A percentile compares a stretch with the other conserved stretches of the same genome.
Conservation (phyloP, 2,329 filamentous ascomycete species). For the Scedosporium boydii region DNA sequence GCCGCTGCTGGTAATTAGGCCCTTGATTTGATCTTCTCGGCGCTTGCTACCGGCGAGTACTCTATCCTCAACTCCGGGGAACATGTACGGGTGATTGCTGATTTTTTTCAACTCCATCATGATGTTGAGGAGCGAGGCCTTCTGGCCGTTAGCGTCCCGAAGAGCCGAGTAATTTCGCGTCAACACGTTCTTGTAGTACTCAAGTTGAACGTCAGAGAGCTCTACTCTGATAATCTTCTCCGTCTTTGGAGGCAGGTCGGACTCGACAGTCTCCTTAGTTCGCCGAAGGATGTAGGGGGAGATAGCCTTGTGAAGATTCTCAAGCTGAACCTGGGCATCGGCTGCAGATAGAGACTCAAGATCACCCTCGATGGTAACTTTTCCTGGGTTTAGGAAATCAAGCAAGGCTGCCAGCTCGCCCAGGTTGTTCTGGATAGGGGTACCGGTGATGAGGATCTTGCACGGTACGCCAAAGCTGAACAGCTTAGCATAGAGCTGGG, state of each 20-base stretch:
- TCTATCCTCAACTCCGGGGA: constrained; percentile 83
- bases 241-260: constrained; percentile 89
- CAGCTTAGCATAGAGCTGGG: constrained; percentile 80
- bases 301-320: constrained; percentile 75
- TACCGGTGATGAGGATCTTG: constrained; percentile 89
- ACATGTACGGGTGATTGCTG: constrained; percentile 98
- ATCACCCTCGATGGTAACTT: constrained; percentile 83
- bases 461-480: constrained; percentile 80
- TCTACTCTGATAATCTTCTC: constrained; percentile 99
- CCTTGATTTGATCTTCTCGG: constrained; percentile 84
- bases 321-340: constrained; percentile 78
- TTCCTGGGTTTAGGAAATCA: constrained; percentile 95
- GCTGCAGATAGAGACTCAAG: constrained; percentile 70
- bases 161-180: constrained; percentile 93
- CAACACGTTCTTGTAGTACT: constrained; percentile 98
- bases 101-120: constrained; percentile 99
- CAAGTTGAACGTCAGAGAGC: constrained; percentile 87
- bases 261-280: constrained; percentile 96
- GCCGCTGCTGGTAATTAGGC: constrained; percentile 90
- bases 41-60: constrained; percentile 71
- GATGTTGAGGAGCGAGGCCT: constrained; percentile 91
- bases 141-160: constrained; percentile 85
- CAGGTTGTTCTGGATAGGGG: constrained; percentile 93
- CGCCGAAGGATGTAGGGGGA: constrained; percentile 90
- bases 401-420: constrained; percentile 86